Evolutionary conservation across 2,329 filamentous ascomycete species (phyloP).

Genomic region (Xylariales sp.): DNA sequence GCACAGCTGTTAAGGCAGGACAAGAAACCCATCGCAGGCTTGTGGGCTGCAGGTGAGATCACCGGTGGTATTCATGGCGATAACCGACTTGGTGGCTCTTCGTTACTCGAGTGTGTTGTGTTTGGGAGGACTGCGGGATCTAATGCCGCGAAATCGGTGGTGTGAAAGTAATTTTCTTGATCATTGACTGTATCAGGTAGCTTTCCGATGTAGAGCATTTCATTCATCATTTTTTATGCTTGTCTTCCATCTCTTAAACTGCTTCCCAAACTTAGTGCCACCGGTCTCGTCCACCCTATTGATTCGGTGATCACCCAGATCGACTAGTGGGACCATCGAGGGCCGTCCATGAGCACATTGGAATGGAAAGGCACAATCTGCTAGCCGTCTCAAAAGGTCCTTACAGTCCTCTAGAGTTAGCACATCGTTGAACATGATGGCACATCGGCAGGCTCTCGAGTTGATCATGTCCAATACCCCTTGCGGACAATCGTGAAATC

Average conservation of each 20-base stretch:
- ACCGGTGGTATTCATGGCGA: conserved; percentile 61
- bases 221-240: neutral
- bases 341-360: conserved; percentile 77
- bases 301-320: conserved; percentile 33
- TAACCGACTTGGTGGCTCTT: conserved; percentile 58
- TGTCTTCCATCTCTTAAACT: conserved; percentile 21
- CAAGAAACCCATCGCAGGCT: conserved; percentile 42
- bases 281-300: conserved; percentile 5
- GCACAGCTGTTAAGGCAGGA: conserved; percentile 43
- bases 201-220: too few species aligned
- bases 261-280: conserved; percentile 16
- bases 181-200: too few species aligned
- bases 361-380: conserved; percentile 67
- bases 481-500: conserved; percentile 65
- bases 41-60: conserved; percentile 62
- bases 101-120: conserved; percentile 58
- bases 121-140: conserved; percentile 56
- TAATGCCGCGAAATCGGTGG: conserved; percentile 32
- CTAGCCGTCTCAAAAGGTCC: conserved; percentile 52
- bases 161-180: neutral
- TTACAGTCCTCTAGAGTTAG: conserved; percentile 55
- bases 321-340: conserved; percentile 59
- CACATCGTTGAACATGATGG: conserved; percentile 81
- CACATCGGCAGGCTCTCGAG: conserved; percentile 71
- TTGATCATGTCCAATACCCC: conserved; percentile 73